Conservation (phyloP, 2,329 filamentous ascomycete genomes). For the Cytospora leucostoma region DNA sequence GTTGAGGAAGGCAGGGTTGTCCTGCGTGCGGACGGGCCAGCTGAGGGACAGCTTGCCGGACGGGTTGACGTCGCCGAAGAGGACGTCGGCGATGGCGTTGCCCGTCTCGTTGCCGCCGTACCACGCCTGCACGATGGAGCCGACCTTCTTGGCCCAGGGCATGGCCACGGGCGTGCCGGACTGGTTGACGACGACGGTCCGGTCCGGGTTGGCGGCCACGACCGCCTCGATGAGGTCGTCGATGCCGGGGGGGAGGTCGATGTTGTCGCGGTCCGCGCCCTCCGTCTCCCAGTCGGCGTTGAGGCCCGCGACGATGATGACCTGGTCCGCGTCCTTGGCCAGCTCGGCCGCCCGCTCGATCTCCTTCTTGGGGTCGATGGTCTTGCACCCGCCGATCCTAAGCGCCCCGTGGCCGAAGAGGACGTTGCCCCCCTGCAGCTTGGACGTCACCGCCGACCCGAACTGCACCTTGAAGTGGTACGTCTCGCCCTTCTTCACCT, state of each 20-base stretch:
- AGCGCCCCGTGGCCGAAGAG: constrained; percentile 62
- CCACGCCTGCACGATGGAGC: constrained; percentile 73
- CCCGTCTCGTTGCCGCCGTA: constrained; percentile 87
- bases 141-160: constrained; percentile 63
- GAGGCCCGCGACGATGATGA: constrained; percentile 75
- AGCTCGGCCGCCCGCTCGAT: constrained; percentile 67
- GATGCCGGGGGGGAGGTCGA: constrained; percentile 73
- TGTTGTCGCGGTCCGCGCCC: constrained; percentile 74
- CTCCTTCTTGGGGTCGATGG: constrained; percentile 58
- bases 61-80: constrained; percentile 74
- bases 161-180: constrained; percentile 74
- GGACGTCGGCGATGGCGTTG: constrained; percentile 75
- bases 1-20: constrained; percentile 71
- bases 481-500: constrained; percentile 53
- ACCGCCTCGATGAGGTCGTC: constrained; percentile 71
- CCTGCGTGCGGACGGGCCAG: constrained; percentile 62
- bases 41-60: constrained; percentile 66
- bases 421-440: constrained; percentile 50
- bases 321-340: constrained; percentile 72
- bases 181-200: constrained; percentile 73
- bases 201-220: constrained; percentile 61
- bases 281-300: constrained; percentile 83
- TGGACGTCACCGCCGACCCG: constrained; percentile 52
- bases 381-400: constrained; percentile 61
- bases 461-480: constrained; percentile 58